phyloP scores from a whole-genome alignment of 1,284 basidiomycete genomes.

The Heliocybe sulcata region DNA sequence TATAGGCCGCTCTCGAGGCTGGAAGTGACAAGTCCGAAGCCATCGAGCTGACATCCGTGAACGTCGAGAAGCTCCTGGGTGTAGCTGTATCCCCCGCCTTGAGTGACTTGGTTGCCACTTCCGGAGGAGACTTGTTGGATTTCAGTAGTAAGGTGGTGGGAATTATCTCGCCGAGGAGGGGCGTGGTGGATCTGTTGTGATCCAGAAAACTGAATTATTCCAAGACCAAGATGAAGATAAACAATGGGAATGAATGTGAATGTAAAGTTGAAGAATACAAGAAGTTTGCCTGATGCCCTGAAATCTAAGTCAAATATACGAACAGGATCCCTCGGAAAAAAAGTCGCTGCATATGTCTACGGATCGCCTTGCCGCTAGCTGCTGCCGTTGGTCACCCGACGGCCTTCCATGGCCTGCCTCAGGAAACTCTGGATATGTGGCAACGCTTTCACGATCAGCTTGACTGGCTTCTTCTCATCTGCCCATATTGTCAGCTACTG shows the following conservation, averaged over 20 bases:
- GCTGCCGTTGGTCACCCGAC: not conserved
- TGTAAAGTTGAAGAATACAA: not conserved
- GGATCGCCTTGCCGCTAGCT: not conserved
- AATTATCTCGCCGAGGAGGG: slow-evolving; percentile 41
- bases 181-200: slow-evolving; percentile 37
- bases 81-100: slow-evolving; percentile 28
- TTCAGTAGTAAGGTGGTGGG: slow-evolving; percentile 56
- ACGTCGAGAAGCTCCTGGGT: slow-evolving; percentile 58
- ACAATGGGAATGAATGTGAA: slow-evolving; percentile 3
- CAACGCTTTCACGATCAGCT: slow-evolving; percentile 51
- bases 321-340: no score
- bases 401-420: slow-evolving; percentile 10
- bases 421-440: slow-evolving; percentile 54
- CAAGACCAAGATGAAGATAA: slow-evolving; percentile 6
- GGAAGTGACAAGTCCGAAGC: slow-evolving; percentile 36
- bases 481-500: not conserved
- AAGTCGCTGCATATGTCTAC: no score
- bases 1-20: slow-evolving; percentile 2
- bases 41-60: slow-evolving; percentile 48
- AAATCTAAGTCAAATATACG: no score
- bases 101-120: slow-evolving; percentile 60
- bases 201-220: not conserved
- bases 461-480: slow-evolving; percentile 59
- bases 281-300: no score
- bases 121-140: slow-evolving; percentile 50